A percentile compares a stretch with the other conserved stretches of the same genome.
phyloP scores from a whole-genome alignment of 2,329 filamentous ascomycete species.

The Fusarium azukiicola region DNA sequence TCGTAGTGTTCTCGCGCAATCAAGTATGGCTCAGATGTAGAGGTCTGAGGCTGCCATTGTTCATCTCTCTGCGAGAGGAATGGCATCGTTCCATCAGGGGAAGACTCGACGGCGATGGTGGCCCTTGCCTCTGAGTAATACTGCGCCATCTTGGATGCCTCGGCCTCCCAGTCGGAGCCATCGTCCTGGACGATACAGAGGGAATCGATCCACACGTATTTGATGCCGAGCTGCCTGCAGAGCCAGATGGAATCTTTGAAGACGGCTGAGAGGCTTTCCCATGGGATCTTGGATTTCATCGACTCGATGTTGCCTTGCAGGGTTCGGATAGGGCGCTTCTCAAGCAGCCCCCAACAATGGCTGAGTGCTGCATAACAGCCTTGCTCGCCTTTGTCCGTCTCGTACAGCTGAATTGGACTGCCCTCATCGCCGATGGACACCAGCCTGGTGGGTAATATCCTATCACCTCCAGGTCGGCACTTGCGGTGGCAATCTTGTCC shows the following conservation, averaged over 20 bases:
- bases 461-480: not conserved
- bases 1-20: not conserved
- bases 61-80: not conserved
- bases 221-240: not conserved
- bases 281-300: not conserved
- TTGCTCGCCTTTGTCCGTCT: not conserved
- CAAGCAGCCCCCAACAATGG: not conserved
- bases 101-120: not conserved
- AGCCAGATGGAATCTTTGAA: not conserved
- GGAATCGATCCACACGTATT: not conserved
- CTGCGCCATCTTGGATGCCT: not conserved
- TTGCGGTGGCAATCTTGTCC: not conserved
- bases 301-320: not conserved
- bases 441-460: not conserved
- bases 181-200: slow-evolving; percentile 1
- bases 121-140: not conserved
- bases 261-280: not conserved
- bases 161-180: not conserved
- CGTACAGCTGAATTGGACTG: not conserved
- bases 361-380: not conserved
- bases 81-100: not conserved
- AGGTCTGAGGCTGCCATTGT: not conserved
- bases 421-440: not conserved
- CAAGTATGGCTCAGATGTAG: not conserved
- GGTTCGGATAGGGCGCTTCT: not conserved